Evolutionary conservation across 257 asterid genomes (phyloP).

Genomic region (Lavandula angustifolia): DNA sequence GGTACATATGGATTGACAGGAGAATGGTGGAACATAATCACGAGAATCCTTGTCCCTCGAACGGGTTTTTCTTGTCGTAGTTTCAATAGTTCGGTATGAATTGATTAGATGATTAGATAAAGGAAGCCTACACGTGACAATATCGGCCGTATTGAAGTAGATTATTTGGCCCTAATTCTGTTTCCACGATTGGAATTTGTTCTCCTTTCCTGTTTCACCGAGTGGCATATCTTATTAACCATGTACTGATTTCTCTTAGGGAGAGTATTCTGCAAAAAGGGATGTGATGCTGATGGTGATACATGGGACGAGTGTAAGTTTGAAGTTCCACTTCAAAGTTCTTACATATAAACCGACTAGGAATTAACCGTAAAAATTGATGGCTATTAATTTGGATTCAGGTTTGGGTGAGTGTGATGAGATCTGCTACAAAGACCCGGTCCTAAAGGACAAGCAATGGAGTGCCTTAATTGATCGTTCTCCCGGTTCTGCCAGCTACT

Average conservation of each 20-base stretch:
- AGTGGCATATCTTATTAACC: constrained; percentile 37
- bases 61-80: not conserved
- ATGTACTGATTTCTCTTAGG: constrained; percentile 51
- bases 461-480: constrained; percentile 95
- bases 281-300: constrained; percentile 84
- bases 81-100: not conserved
- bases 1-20: no score
- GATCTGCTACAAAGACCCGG: constrained; percentile 92
- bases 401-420: constrained; percentile 85
- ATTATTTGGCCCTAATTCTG: constrained; percentile 17
- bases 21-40: no score
- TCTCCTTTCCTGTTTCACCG: constrained; percentile 13
- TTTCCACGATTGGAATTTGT: constrained; percentile 1
- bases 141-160: not conserved
- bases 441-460: constrained; percentile 85
- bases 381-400: constrained; percentile 29
- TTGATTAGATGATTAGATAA: not conserved
- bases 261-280: constrained; percentile 93
- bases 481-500: constrained; percentile 84
- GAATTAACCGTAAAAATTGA: not conserved
- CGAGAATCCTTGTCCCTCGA: no score
- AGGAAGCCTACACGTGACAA: constrained; percentile 4
- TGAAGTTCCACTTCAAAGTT: constrained; percentile 26
- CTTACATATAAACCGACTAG: constrained; percentile 33
- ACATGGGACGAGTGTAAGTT: constrained; percentile 82